A percentile compares a stretch with the other conserved stretches of the same genome.
phyloP scores from a whole-genome alignment of 202 grass and related monocot species.

The Setaria italica region DNA sequence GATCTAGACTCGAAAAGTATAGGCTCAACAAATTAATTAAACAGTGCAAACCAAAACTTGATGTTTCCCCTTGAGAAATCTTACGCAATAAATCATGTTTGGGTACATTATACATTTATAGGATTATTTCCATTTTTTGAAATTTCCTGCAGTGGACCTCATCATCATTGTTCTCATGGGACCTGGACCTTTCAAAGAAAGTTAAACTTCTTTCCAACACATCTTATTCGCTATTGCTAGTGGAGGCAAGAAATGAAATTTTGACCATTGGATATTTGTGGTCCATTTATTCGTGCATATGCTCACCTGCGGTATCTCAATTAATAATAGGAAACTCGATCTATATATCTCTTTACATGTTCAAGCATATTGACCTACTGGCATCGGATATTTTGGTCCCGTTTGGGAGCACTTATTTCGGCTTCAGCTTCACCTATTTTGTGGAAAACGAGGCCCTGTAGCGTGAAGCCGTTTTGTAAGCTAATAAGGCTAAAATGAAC shows the following conservation, averaged over 20 bases:
- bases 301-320: background rate
- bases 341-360: background rate
- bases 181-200: background rate
- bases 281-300: constrained; percentile 16
- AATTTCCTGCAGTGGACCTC: background rate
- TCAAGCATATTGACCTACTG: background rate
- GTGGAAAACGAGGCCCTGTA: too few species aligned
- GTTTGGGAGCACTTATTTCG: too few species aligned
- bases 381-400: background rate
- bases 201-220: constrained; percentile 7
- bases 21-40: background rate
- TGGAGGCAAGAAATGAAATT: background rate
- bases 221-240: constrained; percentile 10
- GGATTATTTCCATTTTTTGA: background rate
- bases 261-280: constrained; percentile 35
- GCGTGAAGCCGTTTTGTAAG: too few species aligned
- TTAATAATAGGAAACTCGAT: background rate
- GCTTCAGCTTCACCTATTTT: too few species aligned
- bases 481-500: too few species aligned
- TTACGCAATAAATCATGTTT: background rate
- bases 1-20: background rate
- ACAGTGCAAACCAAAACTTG: background rate
- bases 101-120: background rate
- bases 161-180: background rate
- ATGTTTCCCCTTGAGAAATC: background rate